Evolutionary conservation across 345 rosid species (phyloP).

Genomic region (Cochlearia excelsa): DNA sequence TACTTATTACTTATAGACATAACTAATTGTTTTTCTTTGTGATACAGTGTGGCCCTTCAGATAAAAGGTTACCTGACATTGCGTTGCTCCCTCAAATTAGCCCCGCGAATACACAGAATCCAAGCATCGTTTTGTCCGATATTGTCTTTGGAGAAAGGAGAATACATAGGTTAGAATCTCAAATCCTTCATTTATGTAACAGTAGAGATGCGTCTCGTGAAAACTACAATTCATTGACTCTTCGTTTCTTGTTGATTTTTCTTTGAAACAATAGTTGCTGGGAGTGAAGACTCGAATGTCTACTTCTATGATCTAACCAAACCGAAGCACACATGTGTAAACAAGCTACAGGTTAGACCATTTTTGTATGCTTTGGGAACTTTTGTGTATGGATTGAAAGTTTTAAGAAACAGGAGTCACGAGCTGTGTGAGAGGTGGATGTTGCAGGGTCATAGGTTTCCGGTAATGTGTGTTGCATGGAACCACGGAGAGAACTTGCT

Average conservation of each 20-base stretch:
- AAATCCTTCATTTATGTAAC: constrained; percentile 1
- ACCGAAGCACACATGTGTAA: constrained; percentile 84
- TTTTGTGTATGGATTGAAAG: background rate
- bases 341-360: constrained; percentile 79
- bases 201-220: background rate
- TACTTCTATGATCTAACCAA: constrained; percentile 88
- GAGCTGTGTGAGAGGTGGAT: constrained; percentile 11
- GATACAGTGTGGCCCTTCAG: constrained; percentile 75
- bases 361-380: background rate
- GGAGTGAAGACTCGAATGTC: constrained; percentile 91
- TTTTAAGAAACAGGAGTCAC: background rate
- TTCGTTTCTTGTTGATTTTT: background rate
- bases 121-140: constrained; percentile 88
- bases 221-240: background rate
- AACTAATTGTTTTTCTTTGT: constrained; percentile 22
- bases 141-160: constrained; percentile 89
- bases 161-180: constrained; percentile 64
- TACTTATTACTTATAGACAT: background rate
- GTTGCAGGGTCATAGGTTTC: constrained; percentile 88
- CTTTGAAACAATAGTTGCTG: constrained; percentile 55
- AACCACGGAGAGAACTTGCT: constrained; percentile 94
- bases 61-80: constrained; percentile 78
- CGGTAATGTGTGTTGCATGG: constrained; percentile 84
- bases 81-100: constrained; percentile 79
- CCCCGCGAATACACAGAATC: constrained; percentile 63